Evolutionary conservation across 2,329 filamentous ascomycete genomes (phyloP).

Genomic region (Aaosphaeria arxii): DNA sequence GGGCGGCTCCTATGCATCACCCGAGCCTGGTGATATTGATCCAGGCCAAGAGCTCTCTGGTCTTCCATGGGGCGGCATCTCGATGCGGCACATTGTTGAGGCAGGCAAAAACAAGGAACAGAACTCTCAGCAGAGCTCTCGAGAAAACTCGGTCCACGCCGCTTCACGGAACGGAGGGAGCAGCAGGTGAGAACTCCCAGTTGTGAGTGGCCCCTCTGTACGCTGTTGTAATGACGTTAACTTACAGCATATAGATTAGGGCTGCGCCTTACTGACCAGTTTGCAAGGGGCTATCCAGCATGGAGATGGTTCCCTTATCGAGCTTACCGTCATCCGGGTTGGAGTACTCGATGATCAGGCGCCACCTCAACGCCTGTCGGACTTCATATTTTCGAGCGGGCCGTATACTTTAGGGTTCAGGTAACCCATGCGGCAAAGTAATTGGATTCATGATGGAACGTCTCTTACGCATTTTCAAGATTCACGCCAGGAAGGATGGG

Average conservation of each 20-base stretch:
- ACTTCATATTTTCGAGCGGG: slow-evolving; percentile 3
- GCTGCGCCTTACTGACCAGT: slow-evolving; percentile 39
- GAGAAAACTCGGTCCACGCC: slow-evolving; percentile 39
- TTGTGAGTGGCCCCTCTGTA: slow-evolving; percentile 11
- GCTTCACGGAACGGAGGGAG: slow-evolving; percentile 37
- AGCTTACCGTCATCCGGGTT: slow-evolving; percentile 15
- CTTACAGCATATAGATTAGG: slow-evolving; percentile 26
- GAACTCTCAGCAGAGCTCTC: slow-evolving; percentile 39
- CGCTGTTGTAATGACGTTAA: too few relatives aligned
- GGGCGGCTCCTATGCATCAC: slow-evolving; percentile 61
- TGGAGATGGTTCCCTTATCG: slow-evolving; percentile 25
- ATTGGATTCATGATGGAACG: slow-evolving; percentile 2
- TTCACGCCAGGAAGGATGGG: too few relatives aligned
- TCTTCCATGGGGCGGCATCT: slow-evolving; percentile 70
- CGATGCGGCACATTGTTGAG: slow-evolving; percentile 53
- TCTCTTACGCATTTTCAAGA: neutral
- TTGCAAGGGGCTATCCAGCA: slow-evolving; percentile 35
- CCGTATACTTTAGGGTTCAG: slow-evolving; percentile 10
- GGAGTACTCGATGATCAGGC: slow-evolving; percentile 10
- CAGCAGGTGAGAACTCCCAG: slow-evolving; percentile 35
- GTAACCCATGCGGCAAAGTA: slow-evolving; percentile 4
- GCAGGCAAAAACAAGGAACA: slow-evolving; percentile 45
- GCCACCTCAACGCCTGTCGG: neutral
- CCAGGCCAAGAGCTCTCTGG: slow-evolving; percentile 58
- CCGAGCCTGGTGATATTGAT: slow-evolving; percentile 55